Evolutionary conservation across 441 rosid genomes (phyloP).

Genomic region (Bruguiera hainesii): DNA sequence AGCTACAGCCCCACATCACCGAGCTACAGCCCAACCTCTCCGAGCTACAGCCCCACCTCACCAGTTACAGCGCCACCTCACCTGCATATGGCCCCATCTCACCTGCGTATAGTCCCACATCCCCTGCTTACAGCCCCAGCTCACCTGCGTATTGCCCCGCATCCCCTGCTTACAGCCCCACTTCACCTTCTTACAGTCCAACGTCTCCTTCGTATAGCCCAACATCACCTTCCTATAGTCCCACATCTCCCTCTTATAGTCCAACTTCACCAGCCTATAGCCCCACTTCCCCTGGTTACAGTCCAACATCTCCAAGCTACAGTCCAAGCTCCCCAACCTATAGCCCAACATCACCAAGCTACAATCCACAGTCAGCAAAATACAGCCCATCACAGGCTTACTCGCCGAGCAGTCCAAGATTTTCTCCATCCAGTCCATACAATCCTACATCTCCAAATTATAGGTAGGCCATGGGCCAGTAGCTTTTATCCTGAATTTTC

Average conservation of each 20-base stretch:
- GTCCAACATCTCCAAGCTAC: slow-evolving; percentile 45
- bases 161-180: slow-evolving; percentile 68
- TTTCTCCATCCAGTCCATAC: slow-evolving; percentile 87
- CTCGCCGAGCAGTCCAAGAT: slow-evolving; percentile 90
- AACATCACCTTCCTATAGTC: slow-evolving; percentile 62
- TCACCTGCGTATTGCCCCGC: slow-evolving; percentile 86
- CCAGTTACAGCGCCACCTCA: slow-evolving; percentile 77
- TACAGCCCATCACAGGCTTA: slow-evolving; percentile 82
- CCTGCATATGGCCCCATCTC: slow-evolving; percentile 77
- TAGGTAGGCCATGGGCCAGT: slow-evolving; percentile 39
- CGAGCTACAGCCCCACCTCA: slow-evolving; percentile 69
- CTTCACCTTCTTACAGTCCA: slow-evolving; percentile 59
- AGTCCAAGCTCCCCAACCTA: slow-evolving; percentile 50
- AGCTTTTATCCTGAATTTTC: no score
- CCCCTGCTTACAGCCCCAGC: slow-evolving; percentile 78
- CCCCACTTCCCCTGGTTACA: slow-evolving; percentile 62
- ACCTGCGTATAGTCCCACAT: slow-evolving; percentile 72
- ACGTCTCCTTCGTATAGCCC: slow-evolving; percentile 47
- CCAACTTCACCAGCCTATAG: slow-evolving; percentile 73
- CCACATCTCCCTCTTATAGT: slow-evolving; percentile 74
- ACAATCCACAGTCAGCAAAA: slow-evolving; percentile 79
- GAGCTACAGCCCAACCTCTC: slow-evolving; percentile 78
- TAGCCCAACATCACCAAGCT: slow-evolving; percentile 78
- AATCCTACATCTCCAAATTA: slow-evolving; percentile 93
- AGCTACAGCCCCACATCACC: slow-evolving; percentile 75